phyloP scores from a whole-genome alignment of 2,329 filamentous ascomycete species.

The Pezicula radicicola region DNA sequence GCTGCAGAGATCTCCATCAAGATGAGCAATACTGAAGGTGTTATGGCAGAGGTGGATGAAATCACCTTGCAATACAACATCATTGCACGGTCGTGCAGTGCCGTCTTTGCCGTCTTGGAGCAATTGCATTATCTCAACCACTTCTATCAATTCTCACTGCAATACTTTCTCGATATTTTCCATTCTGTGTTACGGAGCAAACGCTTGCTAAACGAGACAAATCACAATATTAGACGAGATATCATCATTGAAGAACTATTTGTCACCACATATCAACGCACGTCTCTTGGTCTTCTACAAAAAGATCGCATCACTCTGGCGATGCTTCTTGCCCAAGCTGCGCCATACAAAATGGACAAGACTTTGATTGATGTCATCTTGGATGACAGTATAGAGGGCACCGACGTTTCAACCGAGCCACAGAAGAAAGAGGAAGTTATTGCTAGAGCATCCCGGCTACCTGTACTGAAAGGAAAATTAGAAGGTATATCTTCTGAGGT shows the following conservation, averaged over 20 bases:
- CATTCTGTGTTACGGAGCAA: conserved; percentile 85
- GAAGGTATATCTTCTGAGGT: conserved; percentile 56
- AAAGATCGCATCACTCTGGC: conserved; percentile 93
- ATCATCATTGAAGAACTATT: conserved; percentile 91
- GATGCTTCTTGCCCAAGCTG: conserved; percentile 90
- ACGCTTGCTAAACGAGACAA: conserved; percentile 64
- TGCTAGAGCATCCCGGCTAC: conserved; percentile 63
- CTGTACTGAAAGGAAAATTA: conserved; percentile 70
- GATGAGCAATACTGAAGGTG: conserved; percentile 94
- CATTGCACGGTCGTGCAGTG: conserved; percentile 92
- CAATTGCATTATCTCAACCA: conserved; percentile 98
- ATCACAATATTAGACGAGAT: conserved; percentile 78
- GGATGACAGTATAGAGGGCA: conserved; percentile 71
- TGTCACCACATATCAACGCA: conserved; percentile 86
- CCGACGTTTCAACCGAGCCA: conserved; percentile 71
- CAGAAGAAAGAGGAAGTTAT: conserved; percentile 67
- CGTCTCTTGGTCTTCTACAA: conserved; percentile 87
- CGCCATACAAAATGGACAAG: conserved; percentile 96
- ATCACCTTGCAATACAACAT: conserved; percentile 94
- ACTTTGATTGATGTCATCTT: conserved; percentile 81
- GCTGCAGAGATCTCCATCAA: conserved; percentile 94
- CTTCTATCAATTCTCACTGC: conserved; percentile 98
- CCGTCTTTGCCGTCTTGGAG: conserved; percentile 94
- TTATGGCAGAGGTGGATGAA: conserved; percentile 96
- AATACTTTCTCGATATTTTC: conserved; percentile 98